Percentiles rank a stretch among this genome's conserved stretches.
Evolutionary conservation across 2,329 filamentous ascomycete genomes (phyloP).

Genomic region (Huntiella savannae): DNA sequence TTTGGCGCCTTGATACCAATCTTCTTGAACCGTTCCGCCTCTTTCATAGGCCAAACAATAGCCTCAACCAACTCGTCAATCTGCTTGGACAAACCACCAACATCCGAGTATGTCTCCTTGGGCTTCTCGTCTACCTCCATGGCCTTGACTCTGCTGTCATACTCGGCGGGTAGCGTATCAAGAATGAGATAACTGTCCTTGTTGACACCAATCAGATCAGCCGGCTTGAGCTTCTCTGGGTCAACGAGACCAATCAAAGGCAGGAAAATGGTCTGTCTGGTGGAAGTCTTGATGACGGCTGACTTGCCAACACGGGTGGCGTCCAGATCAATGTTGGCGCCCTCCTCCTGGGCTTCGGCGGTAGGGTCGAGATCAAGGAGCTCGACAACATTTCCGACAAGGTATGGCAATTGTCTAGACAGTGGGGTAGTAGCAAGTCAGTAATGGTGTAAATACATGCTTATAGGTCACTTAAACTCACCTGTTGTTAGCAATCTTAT

Average conservation of each 20-base stretch:
- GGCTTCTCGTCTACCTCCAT: slow-evolving; percentile 99
- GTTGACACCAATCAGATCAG: slow-evolving; percentile 92
- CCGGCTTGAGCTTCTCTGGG: slow-evolving; percentile 83
- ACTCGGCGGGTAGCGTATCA: slow-evolving; percentile 91
- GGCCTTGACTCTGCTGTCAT: slow-evolving; percentile 95
- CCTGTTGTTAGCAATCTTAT: slow-evolving; percentile 99
- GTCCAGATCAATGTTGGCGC: slow-evolving; percentile 95
- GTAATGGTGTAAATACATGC: neutral
- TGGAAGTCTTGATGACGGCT: slow-evolving; percentile 98
- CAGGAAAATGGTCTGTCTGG: slow-evolving; percentile 93
- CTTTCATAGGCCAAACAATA: slow-evolving; percentile 99
- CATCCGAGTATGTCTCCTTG: slow-evolving; percentile 96
- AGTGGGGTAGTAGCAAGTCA: neutral
- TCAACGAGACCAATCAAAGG: slow-evolving; percentile 94
- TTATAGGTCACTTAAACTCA: slow-evolving; percentile 22
- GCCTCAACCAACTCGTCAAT: slow-evolving; percentile 97
- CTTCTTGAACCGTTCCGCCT: slow-evolving; percentile 97
- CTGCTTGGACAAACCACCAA: slow-evolving; percentile 94
- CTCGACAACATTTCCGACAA: slow-evolving; percentile 96
- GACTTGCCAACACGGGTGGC: slow-evolving; percentile 94
- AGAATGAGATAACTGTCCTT: slow-evolving; percentile 97
- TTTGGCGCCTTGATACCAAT: slow-evolving; percentile 99
- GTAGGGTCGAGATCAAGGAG: slow-evolving; percentile 91
- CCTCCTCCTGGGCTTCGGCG: slow-evolving; percentile 88
- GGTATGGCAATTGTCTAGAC: slow-evolving; percentile 83